Evolutionary conservation across 768 basidiomycete genomes (phyloP), one percentile per base, ranked within the genome.

Genomic region (Boletus rubescentipes): DNA sequence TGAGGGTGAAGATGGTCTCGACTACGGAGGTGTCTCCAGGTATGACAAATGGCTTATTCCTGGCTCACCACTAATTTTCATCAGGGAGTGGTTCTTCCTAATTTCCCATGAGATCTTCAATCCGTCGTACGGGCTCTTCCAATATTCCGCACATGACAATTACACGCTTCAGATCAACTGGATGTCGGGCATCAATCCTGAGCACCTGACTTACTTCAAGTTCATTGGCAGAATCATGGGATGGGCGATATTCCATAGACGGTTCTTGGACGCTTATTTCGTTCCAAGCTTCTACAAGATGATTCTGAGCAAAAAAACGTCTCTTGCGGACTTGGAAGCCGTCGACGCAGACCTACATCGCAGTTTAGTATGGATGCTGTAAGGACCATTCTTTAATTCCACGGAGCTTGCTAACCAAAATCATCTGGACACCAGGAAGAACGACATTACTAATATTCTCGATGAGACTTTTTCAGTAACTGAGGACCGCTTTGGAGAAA

Each of bases 51-150:
- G 9, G n/a, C 11, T 9, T 23, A 26, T 53, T 31, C 15, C 14
- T 38, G 10, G 14, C 34, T 30, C 48, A 16, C 15, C 20, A 40
- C 46, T 60, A 34, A 55, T 45, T 54, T 39, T 35, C 11, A 16
- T 20, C 55, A 90, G 89, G 69, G 89, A 91, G 72, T 91, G 89
- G 87, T 90, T 91, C 75, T 90, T 91, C 81, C 73, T 91, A 4
- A 75, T 91, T 43, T 91, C 88, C 1, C 89, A 89, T 53, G 86
- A 90, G 62, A 86, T 91, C 60, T 91, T 91, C 73, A 84, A 90
- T 63, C 88, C 89, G 20, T 85, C 83, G 48, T 90, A 90, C 53
- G 88, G 89, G n/a, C 70, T 90, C 34, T 90, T 90, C 62, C 85
- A 90, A 66, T 91, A 91, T 61, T 89, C 88, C 0, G 78, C 86